These are phyloP conservation scores for Mycena pura DNA, from an alignment of 768 basidiomycete species.

Conservation along the genomic window DNA sequence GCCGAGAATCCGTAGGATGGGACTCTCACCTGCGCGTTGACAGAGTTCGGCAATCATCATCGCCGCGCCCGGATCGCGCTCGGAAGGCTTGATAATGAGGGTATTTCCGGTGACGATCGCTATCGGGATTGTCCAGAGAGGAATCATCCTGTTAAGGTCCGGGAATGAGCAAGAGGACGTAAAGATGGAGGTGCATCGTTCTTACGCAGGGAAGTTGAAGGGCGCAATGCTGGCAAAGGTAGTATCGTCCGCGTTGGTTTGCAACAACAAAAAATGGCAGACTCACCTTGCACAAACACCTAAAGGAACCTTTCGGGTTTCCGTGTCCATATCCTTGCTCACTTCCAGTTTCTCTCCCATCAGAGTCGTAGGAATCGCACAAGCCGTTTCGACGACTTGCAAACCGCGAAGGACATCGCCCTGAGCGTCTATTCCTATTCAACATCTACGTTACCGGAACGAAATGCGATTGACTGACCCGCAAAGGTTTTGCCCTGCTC, in stretches of 20 bases:
- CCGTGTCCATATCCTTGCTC: constrained; percentile 96
- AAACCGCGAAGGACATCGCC: constrained; percentile 94
- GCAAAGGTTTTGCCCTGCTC: constrained; percentile 96
- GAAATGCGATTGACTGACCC: constrained; percentile 47
- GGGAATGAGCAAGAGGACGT: background rate
- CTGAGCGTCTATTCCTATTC: constrained; percentile 73
- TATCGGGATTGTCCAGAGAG: constrained; percentile 94
- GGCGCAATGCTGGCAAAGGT: constrained; percentile 69
- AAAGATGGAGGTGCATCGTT: constrained; percentile 6
- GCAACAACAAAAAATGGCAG: background rate
- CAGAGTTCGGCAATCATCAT: constrained; percentile 98
- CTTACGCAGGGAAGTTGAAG: constrained; percentile 91
- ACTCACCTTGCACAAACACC: constrained; percentile 74
- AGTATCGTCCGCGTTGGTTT: too few species aligned
- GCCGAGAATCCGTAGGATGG: background rate
- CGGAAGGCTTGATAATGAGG: constrained; percentile 92
- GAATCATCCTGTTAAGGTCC: constrained; percentile 77
- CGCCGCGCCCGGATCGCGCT: constrained; percentile 95
- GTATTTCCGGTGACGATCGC: constrained; percentile 92
- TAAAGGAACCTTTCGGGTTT: constrained; percentile 81
- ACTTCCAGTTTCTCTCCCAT: constrained; percentile 95
- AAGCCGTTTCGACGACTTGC: constrained; percentile 86
- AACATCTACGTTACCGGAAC: background rate
- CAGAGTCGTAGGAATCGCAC: constrained; percentile 81
- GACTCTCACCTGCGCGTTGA: constrained; percentile 74